Conservation (phyloP, 352 stramenopile genomes). For the Phytopythium litorale region DNA sequence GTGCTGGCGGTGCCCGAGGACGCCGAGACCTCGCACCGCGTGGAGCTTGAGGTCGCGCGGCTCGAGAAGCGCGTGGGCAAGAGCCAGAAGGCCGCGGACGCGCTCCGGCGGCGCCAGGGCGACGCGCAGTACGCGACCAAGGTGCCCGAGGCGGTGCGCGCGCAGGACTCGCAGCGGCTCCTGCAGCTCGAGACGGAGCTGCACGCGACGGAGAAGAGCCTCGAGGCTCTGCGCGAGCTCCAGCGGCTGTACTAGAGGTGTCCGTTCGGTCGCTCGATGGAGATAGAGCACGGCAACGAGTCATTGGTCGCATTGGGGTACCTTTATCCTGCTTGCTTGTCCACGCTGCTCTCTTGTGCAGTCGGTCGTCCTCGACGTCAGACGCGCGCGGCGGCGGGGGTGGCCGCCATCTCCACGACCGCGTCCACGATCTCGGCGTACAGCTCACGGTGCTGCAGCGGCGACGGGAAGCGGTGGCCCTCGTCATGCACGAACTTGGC, state of each 20-base stretch:
- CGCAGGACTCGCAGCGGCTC: conserved; percentile 56
- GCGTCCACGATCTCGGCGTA: conserved; percentile 47
- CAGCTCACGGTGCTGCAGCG: conserved; percentile 31
- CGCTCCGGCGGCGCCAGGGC: conserved; percentile 34
- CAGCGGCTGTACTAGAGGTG: conserved; percentile 40
- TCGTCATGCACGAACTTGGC: conserved; percentile 63
- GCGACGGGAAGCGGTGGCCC: conserved; percentile 75
- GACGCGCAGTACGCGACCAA: conserved; percentile 53
- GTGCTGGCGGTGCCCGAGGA: conserved; percentile 59
- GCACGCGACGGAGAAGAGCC: conserved; percentile 43
- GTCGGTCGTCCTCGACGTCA: not conserved
- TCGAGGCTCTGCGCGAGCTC: conserved; percentile 50
- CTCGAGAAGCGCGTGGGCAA: conserved; percentile 66
- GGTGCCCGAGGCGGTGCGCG: conserved; percentile 60
- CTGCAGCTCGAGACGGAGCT: conserved; percentile 54
- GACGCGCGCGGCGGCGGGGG: not conserved
- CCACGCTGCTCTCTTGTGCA: not conserved
- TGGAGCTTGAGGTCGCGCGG: conserved; percentile 54
- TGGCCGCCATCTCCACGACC: conserved; percentile 29
- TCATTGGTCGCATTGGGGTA: not conserved
- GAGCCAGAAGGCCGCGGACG: conserved; percentile 38
- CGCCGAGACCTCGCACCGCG: conserved; percentile 57
- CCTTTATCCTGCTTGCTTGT: not conserved
- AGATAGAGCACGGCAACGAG: not conserved
- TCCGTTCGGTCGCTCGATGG: not conserved